Base-by-base conservation (phyloP, 495 filamentous ascomycete genomes). In the Aspergillus olivimuriae region DNA sequence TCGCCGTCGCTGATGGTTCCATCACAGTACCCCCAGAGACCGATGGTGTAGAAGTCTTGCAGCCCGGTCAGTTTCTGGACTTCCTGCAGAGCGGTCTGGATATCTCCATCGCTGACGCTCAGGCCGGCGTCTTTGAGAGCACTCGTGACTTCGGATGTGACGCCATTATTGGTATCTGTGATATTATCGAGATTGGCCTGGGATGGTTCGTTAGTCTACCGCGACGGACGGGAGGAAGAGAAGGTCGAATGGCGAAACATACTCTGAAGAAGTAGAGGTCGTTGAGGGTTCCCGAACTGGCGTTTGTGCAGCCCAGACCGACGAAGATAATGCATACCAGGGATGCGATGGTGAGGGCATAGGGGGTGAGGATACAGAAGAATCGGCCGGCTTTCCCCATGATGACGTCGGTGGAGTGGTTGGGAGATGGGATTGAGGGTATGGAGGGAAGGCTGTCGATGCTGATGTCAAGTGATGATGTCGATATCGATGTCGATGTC, bases 1-100 rank as follows among this genome's bases (percentile, higher is more conserved):
- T 50, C 51, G 48, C 49, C 59, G 34, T 60, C 70, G 26, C 65
- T 75, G 68, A 82, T 81, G 40, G 72, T 65, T 34, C 79, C 77
- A 12, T 74, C 69, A 72, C 92, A 97, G 77, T 89, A 96, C 58
- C 84, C 84, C 85, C 84, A 94, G 20, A 98, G 72, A 48, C 77
- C 77, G 58, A 95, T 74, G 39, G 80, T 75, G 76, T 97, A 97
- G 56, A 81, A 77, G 62, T 94, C 82, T 41, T 70, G 74, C 33
- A 97, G 70, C 18, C 74, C 70, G 19, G 82, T 69, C 8, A 81
- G 69, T 1, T 58, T 48, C 48, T 70, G 48, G 7, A 67, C 58
- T 35, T 56, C 49, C 35, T 58, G 41, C n/a, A 72, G 46, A 19
- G 60, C 52, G 34, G 56, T 28, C 10, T 54, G 44, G 41, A 73